phyloP scores from a whole-genome alignment of 2,329 filamentous ascomycete species.

The Sclerotinia subarctica region DNA sequence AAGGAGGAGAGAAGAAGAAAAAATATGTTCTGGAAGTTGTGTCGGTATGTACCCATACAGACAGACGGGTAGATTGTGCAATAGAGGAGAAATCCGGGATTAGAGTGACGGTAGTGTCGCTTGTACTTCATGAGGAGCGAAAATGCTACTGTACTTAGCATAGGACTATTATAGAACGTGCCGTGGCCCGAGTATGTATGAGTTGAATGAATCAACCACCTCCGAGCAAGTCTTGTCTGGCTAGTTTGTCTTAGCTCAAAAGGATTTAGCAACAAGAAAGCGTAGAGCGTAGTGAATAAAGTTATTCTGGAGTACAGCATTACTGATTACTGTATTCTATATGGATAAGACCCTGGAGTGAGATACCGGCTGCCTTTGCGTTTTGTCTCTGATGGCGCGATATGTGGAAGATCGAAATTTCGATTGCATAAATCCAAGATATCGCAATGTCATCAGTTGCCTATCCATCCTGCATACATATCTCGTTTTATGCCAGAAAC shows the following conservation, averaged over 20 bases:
- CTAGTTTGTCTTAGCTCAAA: not conserved
- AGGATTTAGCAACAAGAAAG: not conserved
- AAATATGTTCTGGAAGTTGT: not conserved
- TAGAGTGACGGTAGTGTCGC: not conserved
- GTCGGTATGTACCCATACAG: not conserved
- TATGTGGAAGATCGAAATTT: not conserved
- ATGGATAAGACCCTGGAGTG: not conserved
- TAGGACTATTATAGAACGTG: not conserved
- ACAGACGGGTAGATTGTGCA: not conserved
- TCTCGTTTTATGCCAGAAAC: not conserved
- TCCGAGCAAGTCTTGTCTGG: not conserved
- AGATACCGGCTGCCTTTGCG: not conserved
- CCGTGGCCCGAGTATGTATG: not conserved
- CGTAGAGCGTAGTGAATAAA: not conserved
- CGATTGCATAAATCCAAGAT: not conserved
- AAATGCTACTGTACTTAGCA: not conserved
- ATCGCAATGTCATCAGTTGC: not conserved
- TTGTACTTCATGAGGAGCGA: not conserved
- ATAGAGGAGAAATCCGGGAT: not conserved
- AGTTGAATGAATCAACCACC: too few relatives aligned
- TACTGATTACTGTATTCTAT: not conserved
- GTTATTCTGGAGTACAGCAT: not conserved
- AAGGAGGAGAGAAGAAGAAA: not conserved
- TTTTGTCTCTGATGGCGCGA: not conserved
- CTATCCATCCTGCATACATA: slow-evolving; percentile 3